Evolutionary conservation across 768 basidiomycete species (phyloP).

Genomic region (Phylloporus scabripes): DNA sequence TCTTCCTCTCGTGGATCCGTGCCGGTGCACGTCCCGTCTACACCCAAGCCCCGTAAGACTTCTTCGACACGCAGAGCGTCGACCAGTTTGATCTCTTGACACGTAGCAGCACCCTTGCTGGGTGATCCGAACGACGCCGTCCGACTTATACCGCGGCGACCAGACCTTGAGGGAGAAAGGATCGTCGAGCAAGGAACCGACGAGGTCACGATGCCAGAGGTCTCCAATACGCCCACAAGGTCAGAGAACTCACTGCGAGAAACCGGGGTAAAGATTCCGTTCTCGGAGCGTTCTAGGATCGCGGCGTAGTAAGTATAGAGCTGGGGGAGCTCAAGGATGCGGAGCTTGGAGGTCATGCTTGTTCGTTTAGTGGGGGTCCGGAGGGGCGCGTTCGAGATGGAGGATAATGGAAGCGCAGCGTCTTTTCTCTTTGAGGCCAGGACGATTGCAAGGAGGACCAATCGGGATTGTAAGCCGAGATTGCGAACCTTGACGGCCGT

Average conservation of each 20-base stretch:
- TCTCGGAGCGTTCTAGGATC: constrained; percentile 52
- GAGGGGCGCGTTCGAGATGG: constrained; percentile 28
- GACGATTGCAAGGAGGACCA: constrained; percentile 59
- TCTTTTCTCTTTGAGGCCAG: constrained; percentile 61
- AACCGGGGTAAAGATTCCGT: constrained; percentile 54
- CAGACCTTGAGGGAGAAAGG: constrained; percentile 41
- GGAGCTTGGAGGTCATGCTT: constrained; percentile 30
- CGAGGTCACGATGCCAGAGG: constrained; percentile 54
- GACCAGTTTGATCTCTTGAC: constrained; percentile 48
- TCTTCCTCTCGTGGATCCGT: constrained; percentile 41
- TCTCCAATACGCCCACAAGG: constrained; percentile 66
- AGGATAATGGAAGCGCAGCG: constrained; percentile 47
- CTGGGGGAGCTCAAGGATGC: constrained; percentile 52
- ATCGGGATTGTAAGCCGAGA: constrained; percentile 68
- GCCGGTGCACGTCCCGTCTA: constrained; percentile 11
- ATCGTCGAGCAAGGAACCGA: constrained; percentile 29
- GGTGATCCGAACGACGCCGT: constrained; percentile 49
- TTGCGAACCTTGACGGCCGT: constrained; percentile 59
- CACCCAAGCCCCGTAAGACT: constrained; percentile 62
- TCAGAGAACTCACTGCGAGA: constrained; percentile 76
- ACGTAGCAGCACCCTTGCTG: constrained; percentile 21
- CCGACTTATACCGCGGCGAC: constrained; percentile 50
- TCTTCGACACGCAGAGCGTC: constrained; percentile 65
- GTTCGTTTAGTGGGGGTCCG: constrained; percentile 52
- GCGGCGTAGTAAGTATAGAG: constrained; percentile 60